Base-by-base conservation (phyloP, 2,329 filamentous ascomycete species). In the Biscogniauxia marginata region DNA sequence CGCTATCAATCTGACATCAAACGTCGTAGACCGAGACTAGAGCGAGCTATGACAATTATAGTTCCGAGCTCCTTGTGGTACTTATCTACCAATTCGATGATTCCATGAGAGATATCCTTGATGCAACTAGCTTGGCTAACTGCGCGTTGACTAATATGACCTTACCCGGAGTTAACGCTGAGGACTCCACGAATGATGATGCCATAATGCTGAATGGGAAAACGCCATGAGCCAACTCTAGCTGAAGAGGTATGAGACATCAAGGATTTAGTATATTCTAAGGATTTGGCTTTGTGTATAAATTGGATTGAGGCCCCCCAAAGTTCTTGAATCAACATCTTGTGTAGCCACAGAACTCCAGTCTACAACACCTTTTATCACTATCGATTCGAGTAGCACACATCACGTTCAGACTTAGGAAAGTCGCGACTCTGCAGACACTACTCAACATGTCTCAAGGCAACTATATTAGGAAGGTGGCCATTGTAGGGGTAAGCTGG, bases 401-500 rank as follows among this genome's bases (percentile, higher is more conserved):
- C n/a, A n/a, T n/a, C n/a, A n/a, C n/a, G n/a, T n/a, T n/a, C n/a
- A n/a, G n/a, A n/a, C n/a, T n/a, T n/a, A n/a, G n/a, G n/a, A n/a
- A n/a, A n/a, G n/a, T n/a, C n/a, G n/a, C n/a, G n/a, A n/a, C n/a
- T n/a, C n/a, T n/a, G n/a, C 11, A 46, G 19, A 7, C 43, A 49
- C 9, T 21, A 30, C 0, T 47, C 9, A 54, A 16, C 19, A 63
- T 63, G 58, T 51, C 59, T 24, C 44, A 54, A 24, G 44, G 13
- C 52, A 80, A 80, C 63, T 61, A 64, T 49, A 70, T 80, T 8
- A 71, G 77, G 56, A 76, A 71, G 39, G 71, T 81, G 0, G 77
- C 77, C 19, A 75, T 81, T 13, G 71, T 81, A 16, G 78, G 79
- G 7, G 79, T 79, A 73, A 72, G 77, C 73, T 5, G 30, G 25